Evolutionary conservation across 2,329 filamentous ascomycete genomes (phyloP).

Genomic region (Beauveria varroae): DNA sequence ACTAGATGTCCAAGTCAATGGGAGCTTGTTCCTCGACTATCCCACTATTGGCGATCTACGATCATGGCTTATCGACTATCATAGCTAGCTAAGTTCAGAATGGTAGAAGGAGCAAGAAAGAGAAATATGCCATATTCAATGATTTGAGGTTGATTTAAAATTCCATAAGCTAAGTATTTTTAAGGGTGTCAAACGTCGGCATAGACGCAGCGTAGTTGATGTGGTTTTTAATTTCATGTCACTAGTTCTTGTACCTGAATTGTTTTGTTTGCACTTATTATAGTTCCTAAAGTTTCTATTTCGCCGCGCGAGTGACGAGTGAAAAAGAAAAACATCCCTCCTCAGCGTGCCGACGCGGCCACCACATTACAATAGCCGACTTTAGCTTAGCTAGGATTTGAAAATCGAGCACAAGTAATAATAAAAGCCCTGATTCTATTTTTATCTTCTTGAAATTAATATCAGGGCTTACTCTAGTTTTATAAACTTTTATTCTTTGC

Average conservation of each 20-base stretch:
- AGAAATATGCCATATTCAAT: background rate
- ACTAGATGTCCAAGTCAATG: conserved; percentile 44
- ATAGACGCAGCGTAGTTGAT: background rate
- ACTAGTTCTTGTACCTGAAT: background rate
- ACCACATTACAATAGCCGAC: no score
- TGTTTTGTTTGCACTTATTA: background rate
- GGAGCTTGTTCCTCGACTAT: conserved; percentile 45
- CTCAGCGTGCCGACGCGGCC: no score
- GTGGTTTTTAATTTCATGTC: background rate
- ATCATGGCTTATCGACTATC: conserved; percentile 29
- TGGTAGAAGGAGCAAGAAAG: background rate
- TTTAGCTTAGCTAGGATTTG: no score
- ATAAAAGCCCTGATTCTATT: no score
- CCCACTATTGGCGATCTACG: conserved; percentile 48
- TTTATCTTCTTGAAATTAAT: no score
- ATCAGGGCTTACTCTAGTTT: no score
- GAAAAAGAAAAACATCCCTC: background rate
- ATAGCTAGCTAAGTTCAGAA: conserved; percentile 1
- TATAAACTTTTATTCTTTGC: no score
- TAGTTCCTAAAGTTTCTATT: background rate
- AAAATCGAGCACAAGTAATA: no score
- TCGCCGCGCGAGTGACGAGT: background rate
- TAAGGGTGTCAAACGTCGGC: background rate
- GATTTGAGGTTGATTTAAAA: background rate
- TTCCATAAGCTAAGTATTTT: background rate